A percentile compares a stretch with the other conserved stretches of the same genome.
Evolutionary conservation across 2,329 filamentous ascomycete genomes (phyloP).

Genomic region (Colletotrichum sp.): DNA sequence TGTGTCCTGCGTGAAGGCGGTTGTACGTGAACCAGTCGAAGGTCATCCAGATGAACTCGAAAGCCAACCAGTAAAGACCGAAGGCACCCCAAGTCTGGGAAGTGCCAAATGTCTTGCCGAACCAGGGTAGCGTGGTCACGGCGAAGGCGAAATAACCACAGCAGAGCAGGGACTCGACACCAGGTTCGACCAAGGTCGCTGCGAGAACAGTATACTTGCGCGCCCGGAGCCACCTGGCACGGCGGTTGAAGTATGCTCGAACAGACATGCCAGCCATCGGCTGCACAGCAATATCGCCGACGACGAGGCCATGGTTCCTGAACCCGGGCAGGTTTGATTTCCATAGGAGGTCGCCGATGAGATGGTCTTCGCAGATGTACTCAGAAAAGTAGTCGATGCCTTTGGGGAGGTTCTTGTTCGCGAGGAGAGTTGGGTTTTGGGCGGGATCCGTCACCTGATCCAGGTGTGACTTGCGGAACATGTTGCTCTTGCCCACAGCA

Average conservation of each 20-base stretch:
- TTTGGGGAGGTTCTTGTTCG: conserved; percentile 48
- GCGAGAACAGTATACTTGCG: conserved; percentile 91
- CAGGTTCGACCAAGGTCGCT: conserved; percentile 91
- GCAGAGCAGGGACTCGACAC: conserved; percentile 87
- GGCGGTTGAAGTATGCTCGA: conserved; percentile 76
- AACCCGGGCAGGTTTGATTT: conserved; percentile 67
- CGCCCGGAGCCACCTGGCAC: conserved; percentile 89
- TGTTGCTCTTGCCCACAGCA: conserved; percentile 95
- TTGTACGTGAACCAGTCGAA: conserved; percentile 78
- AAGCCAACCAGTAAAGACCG: conserved; percentile 66
- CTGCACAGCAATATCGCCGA: conserved; percentile 87
- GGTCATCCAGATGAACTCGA: conserved; percentile 73
- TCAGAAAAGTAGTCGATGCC: conserved; percentile 94
- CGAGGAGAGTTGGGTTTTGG: conserved; percentile 47
- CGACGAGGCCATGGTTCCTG: conserved; percentile 82
- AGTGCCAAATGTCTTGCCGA: conserved; percentile 56
- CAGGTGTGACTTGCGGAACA: conserved; percentile 94
- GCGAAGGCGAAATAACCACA: conserved; percentile 82
- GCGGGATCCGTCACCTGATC: conserved; percentile 69
- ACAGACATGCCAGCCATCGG: conserved; percentile 86
- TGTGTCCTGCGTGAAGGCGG: conserved; percentile 74
- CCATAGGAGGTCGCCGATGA: conserved; percentile 94
- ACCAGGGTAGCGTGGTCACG: conserved; percentile 73
- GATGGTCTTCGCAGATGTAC: conserved; percentile 97
- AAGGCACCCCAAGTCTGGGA: conserved; percentile 74